phyloP scores from a whole-genome alignment of 2,329 filamentous ascomycete genomes.

The Phyllosticta citriasiana region DNA sequence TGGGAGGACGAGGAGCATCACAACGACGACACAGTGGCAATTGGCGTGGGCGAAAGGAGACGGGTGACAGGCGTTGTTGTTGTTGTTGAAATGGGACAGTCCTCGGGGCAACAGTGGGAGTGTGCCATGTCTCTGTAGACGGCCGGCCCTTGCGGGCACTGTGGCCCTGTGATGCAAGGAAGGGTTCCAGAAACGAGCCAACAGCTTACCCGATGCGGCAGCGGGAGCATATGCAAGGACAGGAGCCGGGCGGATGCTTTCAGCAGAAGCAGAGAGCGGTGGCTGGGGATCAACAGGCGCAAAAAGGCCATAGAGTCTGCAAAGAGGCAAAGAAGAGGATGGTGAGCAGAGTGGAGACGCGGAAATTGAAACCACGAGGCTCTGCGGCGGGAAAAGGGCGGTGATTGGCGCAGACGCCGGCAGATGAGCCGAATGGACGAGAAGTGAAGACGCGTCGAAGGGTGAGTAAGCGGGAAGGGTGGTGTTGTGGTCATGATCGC shows the following conservation, averaged over 20 bases:
- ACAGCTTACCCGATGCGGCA: conserved; percentile 5
- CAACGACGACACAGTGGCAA: not conserved
- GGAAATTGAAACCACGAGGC: conserved; percentile 11
- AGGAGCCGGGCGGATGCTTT: not conserved
- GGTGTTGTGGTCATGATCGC: not conserved
- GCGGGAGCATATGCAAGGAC: conserved; percentile 8
- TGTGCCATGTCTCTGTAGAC: not conserved
- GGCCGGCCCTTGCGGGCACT: conserved; percentile 7
- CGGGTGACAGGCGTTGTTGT: not conserved
- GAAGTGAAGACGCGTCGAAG: not conserved
- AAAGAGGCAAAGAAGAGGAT: conserved; percentile 3
- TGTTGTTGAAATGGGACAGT: not conserved
- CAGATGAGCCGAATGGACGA: not conserved
- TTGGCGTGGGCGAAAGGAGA: not conserved
- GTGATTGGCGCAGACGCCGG: conserved; percentile 7
- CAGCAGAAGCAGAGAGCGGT: not conserved
- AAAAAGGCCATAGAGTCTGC: not conserved
- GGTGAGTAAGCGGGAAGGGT: not conserved
- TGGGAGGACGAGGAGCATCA: not conserved
- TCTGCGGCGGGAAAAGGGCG: not conserved
- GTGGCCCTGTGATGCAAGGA: conserved; percentile 9
- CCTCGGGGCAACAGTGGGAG: not conserved
- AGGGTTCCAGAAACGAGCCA: conserved; percentile 9
- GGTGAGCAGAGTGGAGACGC: conserved; percentile 7
- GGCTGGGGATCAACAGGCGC: not conserved